phyloP scores from a whole-genome alignment of 495 filamentous ascomycete species.

The Neurospora tetrasperma region DNA sequence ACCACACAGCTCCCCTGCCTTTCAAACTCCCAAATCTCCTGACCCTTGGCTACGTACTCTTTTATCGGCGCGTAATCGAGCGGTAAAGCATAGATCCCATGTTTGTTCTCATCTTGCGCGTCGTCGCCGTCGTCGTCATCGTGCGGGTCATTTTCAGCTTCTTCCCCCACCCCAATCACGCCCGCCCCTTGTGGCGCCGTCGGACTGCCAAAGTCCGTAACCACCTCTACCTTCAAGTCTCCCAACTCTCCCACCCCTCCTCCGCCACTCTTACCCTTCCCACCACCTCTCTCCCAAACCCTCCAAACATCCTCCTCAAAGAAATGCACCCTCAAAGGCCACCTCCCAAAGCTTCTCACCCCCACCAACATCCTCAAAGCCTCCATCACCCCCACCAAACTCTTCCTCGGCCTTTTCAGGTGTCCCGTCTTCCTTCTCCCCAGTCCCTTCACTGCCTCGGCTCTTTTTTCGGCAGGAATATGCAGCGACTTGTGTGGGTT shows the following conservation, averaged over 20 bases:
- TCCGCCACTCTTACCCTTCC: slow-evolving; percentile 22
- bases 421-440: slow-evolving; percentile 29
- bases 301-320: slow-evolving; percentile 59
- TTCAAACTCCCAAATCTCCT: slow-evolving; percentile 50
- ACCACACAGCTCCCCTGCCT: slow-evolving; percentile 50
- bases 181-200: not conserved
- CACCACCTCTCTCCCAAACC: slow-evolving; percentile 54
- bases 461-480: slow-evolving; percentile 48
- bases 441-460: slow-evolving; percentile 26
- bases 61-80: slow-evolving; percentile 57
- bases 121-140: not conserved
- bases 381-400: slow-evolving; percentile 51
- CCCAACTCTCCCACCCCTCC: not conserved
- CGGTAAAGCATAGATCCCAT: slow-evolving; percentile 48
- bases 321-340: slow-evolving; percentile 79
- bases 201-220: slow-evolving; percentile 40
- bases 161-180: not conserved
- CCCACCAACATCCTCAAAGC: slow-evolving; percentile 73
- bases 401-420: slow-evolving; percentile 44
- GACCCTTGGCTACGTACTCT: slow-evolving; percentile 60
- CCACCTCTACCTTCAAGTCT: slow-evolving; percentile 18
- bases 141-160: not conserved
- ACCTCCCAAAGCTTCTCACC: slow-evolving; percentile 62
- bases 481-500: slow-evolving; percentile 68
- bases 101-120: slow-evolving; percentile 5